phyloP scores from a whole-genome alignment of 2,329 filamentous ascomycete species.

The Epichloe brachyelytri region DNA sequence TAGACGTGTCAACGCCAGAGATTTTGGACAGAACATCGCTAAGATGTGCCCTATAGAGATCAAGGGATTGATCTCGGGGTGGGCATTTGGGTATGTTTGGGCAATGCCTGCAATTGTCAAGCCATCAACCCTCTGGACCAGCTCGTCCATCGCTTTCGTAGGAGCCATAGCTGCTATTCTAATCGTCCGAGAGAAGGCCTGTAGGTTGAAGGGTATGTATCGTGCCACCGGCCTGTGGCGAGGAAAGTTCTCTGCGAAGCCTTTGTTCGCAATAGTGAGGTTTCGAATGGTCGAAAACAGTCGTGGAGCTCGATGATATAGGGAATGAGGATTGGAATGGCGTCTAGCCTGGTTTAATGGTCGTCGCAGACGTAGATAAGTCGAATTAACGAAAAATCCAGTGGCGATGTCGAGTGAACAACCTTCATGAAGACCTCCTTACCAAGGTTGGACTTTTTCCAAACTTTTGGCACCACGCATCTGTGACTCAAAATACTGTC shows the following conservation, averaged over 20 bases:
- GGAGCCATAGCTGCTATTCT: constrained; percentile 2
- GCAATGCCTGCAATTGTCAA: constrained; percentile 3
- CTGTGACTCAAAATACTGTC: constrained; percentile 5
- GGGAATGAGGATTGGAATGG: neutral
- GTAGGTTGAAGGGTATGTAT: neutral
- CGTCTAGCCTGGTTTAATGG: constrained; percentile 1
- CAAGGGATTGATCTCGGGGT: constrained; percentile 64
- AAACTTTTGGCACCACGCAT: neutral
- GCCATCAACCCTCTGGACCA: constrained; percentile 7
- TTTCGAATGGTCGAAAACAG: neutral
- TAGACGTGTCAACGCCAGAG: constrained; percentile 54
- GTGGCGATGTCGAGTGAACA: neutral
- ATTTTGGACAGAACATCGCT: constrained; percentile 54
- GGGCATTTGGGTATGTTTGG: constrained; percentile 36
- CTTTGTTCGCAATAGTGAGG: neutral
- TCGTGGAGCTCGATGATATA: neutral
- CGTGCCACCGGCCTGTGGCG: neutral
- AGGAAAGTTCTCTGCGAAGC: neutral
- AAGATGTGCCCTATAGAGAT: constrained; percentile 69
- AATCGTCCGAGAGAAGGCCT: neutral
- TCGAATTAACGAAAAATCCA: neutral
- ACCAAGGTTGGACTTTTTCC: neutral
- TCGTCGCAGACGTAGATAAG: neutral
- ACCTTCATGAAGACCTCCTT: constrained; percentile 3
- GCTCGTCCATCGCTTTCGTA: constrained; percentile 3